Conservation (phyloP, 2,329 filamentous ascomycete species). For the Monosporascus cannonballus region DNA sequence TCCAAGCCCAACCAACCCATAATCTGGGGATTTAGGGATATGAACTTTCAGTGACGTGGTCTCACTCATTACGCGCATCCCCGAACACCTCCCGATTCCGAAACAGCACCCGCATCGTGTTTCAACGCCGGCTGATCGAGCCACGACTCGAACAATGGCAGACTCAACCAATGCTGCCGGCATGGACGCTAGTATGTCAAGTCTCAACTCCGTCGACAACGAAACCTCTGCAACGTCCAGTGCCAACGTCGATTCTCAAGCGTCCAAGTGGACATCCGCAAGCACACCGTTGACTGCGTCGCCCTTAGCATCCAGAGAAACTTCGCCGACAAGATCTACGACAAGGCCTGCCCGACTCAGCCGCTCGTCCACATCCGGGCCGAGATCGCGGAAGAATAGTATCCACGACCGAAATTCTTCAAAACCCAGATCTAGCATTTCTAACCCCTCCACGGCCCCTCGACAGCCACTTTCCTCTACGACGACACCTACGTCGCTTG, state of each 20-base stretch:
- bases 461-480: conserved; percentile 62
- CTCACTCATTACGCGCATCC: conserved; percentile 17
- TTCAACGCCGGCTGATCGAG: conserved; percentile 4
- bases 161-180: conserved; percentile 16
- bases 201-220: conserved; percentile 26
- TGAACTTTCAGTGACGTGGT: conserved; percentile 20
- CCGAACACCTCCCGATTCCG: conserved; percentile 6
- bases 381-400: conserved; percentile 60
- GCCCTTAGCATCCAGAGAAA: conserved; percentile 24
- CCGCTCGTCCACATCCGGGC: conserved; percentile 25
- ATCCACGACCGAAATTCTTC: conserved; percentile 58
- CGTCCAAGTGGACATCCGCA: conserved; percentile 26
- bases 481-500: conserved; percentile 60
- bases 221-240: conserved; percentile 25
- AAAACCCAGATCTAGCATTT: conserved; percentile 44
- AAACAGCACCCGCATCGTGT: conserved; percentile 6
- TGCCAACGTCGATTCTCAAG: conserved; percentile 24
- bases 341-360: conserved; percentile 15
- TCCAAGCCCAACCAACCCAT: conserved; percentile 17
- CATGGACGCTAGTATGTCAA: conserved; percentile 26
- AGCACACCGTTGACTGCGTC: conserved; percentile 26
- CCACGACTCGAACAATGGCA: conserved; percentile 17
- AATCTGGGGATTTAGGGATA: conserved; percentile 17
- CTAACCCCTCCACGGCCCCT: conserved; percentile 54
- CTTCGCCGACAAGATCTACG: conserved; percentile 20